A percentile compares a stretch with the other conserved stretches of the same genome.
Evolutionary conservation across 805 yeast genomes (phyloP).

Genomic region (Phaffomyces thermotolerans): DNA sequence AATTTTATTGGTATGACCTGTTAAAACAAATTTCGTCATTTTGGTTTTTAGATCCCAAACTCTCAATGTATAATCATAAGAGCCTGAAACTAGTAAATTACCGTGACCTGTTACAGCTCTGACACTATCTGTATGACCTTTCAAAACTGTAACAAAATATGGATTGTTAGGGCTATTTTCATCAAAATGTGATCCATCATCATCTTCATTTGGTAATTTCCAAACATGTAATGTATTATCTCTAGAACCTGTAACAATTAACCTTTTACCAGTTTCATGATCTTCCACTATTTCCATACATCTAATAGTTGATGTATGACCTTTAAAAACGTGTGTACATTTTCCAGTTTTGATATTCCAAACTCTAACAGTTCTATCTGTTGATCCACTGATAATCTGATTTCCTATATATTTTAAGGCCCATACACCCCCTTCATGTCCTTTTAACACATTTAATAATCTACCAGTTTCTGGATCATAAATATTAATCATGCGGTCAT

Average conservation of each 20-base stretch:
- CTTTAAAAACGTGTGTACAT: constrained; percentile 87
- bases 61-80: constrained; percentile 83
- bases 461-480: constrained; percentile 72
- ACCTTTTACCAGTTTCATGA: constrained; percentile 58
- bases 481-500: constrained; percentile 74
- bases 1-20: constrained; percentile 83
- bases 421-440: constrained; percentile 99
- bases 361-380: constrained; percentile 87
- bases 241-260: constrained; percentile 82
- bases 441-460: constrained; percentile 54
- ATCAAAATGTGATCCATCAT: constrained; percentile 25
- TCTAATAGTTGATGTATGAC: constrained; percentile 89
- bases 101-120: constrained; percentile 85
- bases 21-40: constrained; percentile 60
- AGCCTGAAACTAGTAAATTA: constrained; percentile 77
- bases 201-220: constrained; percentile 54
- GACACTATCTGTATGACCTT: constrained; percentile 76
- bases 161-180: constrained; percentile 38
- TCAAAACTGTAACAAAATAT: constrained; percentile 57
- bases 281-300: constrained; percentile 77
- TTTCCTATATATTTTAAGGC: constrained; percentile 82
- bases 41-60: constrained; percentile 86
- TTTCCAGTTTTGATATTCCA: constrained; percentile 84
- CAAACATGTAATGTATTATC: constrained; percentile 81
- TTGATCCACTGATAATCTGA: constrained; percentile 86